These are phyloP conservation scores for Anthoceros angustus DNA, from an alignment of 225 moss, liverwort and hornwort genomes.

Conservation along the genomic window DNA sequence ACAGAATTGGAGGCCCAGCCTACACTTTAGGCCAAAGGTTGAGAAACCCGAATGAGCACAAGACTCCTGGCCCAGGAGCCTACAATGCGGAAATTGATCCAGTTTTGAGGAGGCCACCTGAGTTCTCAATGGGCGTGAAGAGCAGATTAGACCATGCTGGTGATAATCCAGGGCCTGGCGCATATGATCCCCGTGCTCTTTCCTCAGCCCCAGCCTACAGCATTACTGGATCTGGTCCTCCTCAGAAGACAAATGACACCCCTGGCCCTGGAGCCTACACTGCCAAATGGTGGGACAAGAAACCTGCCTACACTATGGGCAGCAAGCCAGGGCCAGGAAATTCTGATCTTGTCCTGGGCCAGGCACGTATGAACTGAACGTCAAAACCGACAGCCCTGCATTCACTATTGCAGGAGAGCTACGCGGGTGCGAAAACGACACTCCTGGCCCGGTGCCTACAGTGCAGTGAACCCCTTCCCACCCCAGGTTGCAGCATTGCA, in stretches of 20 bases:
- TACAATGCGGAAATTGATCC: slow-evolving; percentile 13
- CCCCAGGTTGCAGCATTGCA: background rate
- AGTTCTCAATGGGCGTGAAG: slow-evolving; percentile 12
- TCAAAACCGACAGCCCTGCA: background rate
- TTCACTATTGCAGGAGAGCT: slow-evolving; percentile 7
- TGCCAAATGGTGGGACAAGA: background rate
- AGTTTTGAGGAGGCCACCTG: slow-evolving; percentile 9
- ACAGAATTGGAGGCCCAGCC: slow-evolving; percentile 13
- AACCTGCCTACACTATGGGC: background rate
- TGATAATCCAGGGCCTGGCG: slow-evolving; percentile 5
- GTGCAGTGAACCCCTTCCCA: background rate
- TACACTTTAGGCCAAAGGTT: slow-evolving; percentile 19
- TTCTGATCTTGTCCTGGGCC: slow-evolving; percentile 1
- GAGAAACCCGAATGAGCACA: slow-evolving; percentile 8
- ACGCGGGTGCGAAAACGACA: background rate
- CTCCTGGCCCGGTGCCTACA: background rate
- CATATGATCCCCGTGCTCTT: background rate
- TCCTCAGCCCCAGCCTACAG: background rate
- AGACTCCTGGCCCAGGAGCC: slow-evolving; percentile 19
- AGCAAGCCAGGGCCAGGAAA: background rate
- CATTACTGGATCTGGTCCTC: background rate
- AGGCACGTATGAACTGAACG: background rate
- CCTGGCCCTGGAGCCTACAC: slow-evolving; percentile 8
- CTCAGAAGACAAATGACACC: background rate
- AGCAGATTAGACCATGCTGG: background rate